phyloP scores from a whole-genome alignment of 805 yeast species.

The Kodamaea kakaduensis region DNA sequence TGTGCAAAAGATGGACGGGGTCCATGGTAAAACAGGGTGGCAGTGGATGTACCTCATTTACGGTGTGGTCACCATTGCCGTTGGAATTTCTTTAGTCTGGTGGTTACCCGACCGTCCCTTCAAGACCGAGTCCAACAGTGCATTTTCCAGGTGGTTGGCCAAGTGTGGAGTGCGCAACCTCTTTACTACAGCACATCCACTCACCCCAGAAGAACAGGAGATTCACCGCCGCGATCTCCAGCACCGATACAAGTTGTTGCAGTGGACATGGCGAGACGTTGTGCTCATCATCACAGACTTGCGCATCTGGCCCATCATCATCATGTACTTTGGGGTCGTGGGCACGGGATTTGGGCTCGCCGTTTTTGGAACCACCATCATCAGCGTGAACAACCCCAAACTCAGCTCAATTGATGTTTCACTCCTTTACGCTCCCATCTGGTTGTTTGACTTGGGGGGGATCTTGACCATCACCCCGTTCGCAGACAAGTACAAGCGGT shows the following conservation, averaged over 20 bases:
- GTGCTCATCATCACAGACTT: constrained; percentile 51
- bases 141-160: constrained; percentile 14
- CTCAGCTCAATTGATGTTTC: constrained; percentile 67
- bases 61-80: constrained; percentile 62
- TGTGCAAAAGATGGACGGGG: constrained; percentile 76
- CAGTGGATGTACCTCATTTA: constrained; percentile 82
- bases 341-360: constrained; percentile 89
- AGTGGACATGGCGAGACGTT: constrained; percentile 63
- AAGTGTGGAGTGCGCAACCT: constrained; percentile 24
- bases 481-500: constrained; percentile 62
- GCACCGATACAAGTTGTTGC: constrained; percentile 40
- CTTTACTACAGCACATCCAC: constrained; percentile 40
- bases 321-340: constrained; percentile 91
- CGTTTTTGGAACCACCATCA: constrained; percentile 78
- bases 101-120: constrained; percentile 84
- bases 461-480: constrained; percentile 73
- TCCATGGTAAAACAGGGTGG: constrained; percentile 71
- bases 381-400: constrained; percentile 57
- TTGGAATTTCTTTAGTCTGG: constrained; percentile 65
- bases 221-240: constrained; percentile 62
- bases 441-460: constrained; percentile 80
- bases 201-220: constrained; percentile 47
- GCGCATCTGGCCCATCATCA: constrained; percentile 72
- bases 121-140: constrained; percentile 6
- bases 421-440: constrained; percentile 80